Base-by-base conservation (phyloP, 768 basidiomycete genomes). In the Termitomyces sp. region DNA sequence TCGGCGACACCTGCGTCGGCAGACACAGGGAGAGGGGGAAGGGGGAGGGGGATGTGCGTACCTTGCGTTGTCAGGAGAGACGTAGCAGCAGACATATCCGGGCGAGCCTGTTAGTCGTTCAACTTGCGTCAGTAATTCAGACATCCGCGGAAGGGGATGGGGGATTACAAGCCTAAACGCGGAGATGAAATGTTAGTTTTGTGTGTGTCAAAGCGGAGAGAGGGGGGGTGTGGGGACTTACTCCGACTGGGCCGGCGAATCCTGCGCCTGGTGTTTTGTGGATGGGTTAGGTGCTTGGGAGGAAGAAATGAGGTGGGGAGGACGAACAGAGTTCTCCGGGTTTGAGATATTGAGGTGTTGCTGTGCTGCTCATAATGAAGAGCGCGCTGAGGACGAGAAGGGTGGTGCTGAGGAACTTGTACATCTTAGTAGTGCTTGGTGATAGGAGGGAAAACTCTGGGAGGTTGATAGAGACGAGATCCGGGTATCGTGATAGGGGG, bases 161-260 rank as follows among this genome's bases (percentile, higher is more conserved):
- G n/a, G 41, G 10, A 7, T 49, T 53, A 59, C 58, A 59, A 22
- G 46, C 41, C 58, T 59, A 37, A 24, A 29, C 29, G 16, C 6
- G 32, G 27, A 37, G 46, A 29, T 29, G 29, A 62, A 2, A 29
- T 46, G 46, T 46, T 8, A 46, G 44, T 44, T 7, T 5, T 3
- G 26, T 37, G 37, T n/a, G n/a, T n/a, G 2, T 2, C 6, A 5
- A 10, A 4, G 16, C 2, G 22, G n/a, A n/a, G n/a, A 18, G 5
- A 5, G 16, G 39, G n/a, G 8, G 3, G n/a, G n/a, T n/a, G 9
- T 0, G 27, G 16, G 2, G 26, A 48, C 59, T 49, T 31, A 60
- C 59, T 53, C 59, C 59, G 29, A 60, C 16, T n/a, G 55, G 55
- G n/a, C 59, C 59, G 34, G 42, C 50, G 22, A 60, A 48, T n/a